Percentiles rank a stretch among this genome's conserved stretches.
Conservation (phyloP, 805 yeast species). For the Suhomyces tanzawaensis region DNA sequence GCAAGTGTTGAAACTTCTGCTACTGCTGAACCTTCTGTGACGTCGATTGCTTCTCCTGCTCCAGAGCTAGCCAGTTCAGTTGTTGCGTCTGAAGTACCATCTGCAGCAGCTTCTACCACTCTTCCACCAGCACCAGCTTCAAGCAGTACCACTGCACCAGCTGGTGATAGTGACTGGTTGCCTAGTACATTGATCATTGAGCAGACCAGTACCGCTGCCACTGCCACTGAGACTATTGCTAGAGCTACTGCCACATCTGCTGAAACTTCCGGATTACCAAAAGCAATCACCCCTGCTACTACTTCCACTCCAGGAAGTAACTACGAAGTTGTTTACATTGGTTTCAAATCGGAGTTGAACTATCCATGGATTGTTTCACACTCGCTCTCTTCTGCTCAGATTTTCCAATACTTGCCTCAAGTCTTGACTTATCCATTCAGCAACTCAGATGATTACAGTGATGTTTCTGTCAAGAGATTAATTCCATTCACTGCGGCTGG, state of each 20-base stretch:
- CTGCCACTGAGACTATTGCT: conserved; percentile 14
- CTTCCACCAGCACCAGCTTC: conserved; percentile 10
- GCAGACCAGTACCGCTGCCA: conserved; percentile 14
- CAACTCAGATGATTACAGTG: conserved; percentile 23
- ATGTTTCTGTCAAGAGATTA: conserved; percentile 61
- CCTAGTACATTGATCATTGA: conserved; percentile 34
- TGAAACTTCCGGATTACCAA: conserved; percentile 59
- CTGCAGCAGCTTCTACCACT: conserved; percentile 9
- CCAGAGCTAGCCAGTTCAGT: conserved; percentile 8
- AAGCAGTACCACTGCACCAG: conserved; percentile 8
- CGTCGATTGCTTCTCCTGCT: conserved; percentile 3
- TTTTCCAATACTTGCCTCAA: conserved; percentile 78
- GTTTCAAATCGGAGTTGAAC: conserved; percentile 75
- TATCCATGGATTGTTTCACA: conserved; percentile 78
- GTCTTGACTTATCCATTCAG: conserved; percentile 65
- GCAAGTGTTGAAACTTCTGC: background rate
- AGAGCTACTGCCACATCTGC: conserved; percentile 27
- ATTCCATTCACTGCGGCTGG: conserved; percentile 67
- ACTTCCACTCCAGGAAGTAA: conserved; percentile 45
- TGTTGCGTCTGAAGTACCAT: conserved; percentile 1
- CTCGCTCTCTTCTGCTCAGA: conserved; percentile 77
- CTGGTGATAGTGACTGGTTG: conserved; percentile 28
- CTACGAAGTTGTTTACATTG: conserved; percentile 63
- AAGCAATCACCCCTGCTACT: conserved; percentile 69
- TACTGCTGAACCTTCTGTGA: background rate